Evolutionary conservation across 768 basidiomycete species (phyloP), one percentile per base, ranked within the genome.

Genomic region (Calvatia gigantea): DNA sequence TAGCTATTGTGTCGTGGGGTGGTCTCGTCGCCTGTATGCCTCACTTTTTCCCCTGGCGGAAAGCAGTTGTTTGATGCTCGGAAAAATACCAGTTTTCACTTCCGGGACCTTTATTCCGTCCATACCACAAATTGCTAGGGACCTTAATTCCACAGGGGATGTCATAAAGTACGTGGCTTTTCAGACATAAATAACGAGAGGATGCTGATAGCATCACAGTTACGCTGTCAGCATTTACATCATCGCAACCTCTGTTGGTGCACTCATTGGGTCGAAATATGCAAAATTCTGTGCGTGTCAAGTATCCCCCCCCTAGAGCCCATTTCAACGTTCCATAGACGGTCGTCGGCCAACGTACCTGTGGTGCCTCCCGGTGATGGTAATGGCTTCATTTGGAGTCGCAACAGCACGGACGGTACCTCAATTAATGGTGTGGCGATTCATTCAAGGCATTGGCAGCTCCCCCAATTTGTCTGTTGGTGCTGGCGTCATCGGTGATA

Each of bases 381-480:
- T 78, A 25, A 47, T 85, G 0, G 85, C 79, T 0, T 85, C 86
- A 8, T 62, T 87, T 0, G 87, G 85, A 0, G 84, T 87, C 0
- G 81, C 83, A 0, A 52, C 68, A 0, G 75, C 85, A 0, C 62
- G 62, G 0, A 74, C 62, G 33, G 67, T 85, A 6, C 69, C 69
- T 0, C 63, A 71, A 12, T 70, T 92, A 2, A 75, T 91, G 62
- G 68, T 79, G 15, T 86, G 82, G 73, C 75, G 89, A 4, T 77
- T 85, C 33, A 58, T 89, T 0, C 89, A 91, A 63, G 84, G 84
- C 0, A 73, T 87, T 42, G 89, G 88, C 14, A 73, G 82, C 3
- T 79, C 84, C 3, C 79, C 79, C 15, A 81, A 75, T 3, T 64
- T 75, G 65, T 80, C 78, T 23, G 75, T 80, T 54, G 89, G 78